Evolutionary conservation across 2,329 filamentous ascomycete species (phyloP).

Genomic region (Talaromyces sp.): DNA sequence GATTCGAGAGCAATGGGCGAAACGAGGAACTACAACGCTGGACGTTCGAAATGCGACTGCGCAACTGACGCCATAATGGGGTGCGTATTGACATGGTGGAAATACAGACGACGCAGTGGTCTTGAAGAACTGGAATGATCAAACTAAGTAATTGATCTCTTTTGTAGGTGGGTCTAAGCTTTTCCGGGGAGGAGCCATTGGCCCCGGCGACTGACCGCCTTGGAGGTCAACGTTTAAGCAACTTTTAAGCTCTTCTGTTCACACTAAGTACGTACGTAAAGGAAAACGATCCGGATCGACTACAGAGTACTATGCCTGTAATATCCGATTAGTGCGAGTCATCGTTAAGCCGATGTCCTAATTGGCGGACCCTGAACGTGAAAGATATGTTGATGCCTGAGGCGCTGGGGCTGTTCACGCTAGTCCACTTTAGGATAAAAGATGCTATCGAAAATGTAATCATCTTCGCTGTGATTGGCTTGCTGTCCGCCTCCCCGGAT

Average conservation of each 20-base stretch:
- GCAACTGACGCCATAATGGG: slow-evolving; percentile 30
- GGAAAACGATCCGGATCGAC: neutral
- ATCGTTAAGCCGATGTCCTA: neutral
- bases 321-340: neutral
- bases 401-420: neutral
- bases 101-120: neutral
- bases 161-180: neutral
- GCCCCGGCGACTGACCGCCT: neutral
- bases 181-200: neutral
- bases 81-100: slow-evolving; percentile 33
- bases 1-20: slow-evolving; percentile 1
- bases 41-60: slow-evolving; percentile 24
- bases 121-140: neutral
- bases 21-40: slow-evolving; percentile 2
- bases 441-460: neutral
- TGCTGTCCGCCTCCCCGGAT: neutral
- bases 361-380: neutral
- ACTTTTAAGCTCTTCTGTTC: neutral
- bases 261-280: neutral
- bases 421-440: neutral
- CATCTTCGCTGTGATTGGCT: neutral
- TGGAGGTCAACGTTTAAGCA: neutral
- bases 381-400: neutral
- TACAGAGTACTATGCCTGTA: neutral
- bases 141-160: neutral